Base-by-base conservation (phyloP, 2,329 filamentous ascomycete genomes). In the Westerdykella ornata region DNA sequence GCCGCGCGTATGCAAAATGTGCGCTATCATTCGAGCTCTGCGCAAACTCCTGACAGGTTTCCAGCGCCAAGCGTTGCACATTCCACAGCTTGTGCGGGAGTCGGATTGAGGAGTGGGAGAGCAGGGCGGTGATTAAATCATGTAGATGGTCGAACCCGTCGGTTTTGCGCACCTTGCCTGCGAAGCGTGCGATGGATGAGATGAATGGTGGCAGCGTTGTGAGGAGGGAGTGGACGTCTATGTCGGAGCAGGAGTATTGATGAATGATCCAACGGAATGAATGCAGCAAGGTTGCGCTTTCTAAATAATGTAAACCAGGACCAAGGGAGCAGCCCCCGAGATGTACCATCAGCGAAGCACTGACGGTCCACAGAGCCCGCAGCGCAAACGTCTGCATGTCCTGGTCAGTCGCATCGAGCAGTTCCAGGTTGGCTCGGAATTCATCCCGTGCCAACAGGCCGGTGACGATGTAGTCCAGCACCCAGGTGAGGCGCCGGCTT, bases 1-100 rank as follows among this genome's bases (percentile, higher is more conserved):
- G 47, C 15, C 51, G 46, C 6, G 57, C 54, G 41, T 58, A 66
- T 3, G 48, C 44, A 30, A 60, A 48, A 35, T 64, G 60, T 22
- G 57, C 41, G 3, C 48, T 35, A 11, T 54, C 49, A 14, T 56
- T 54, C 1, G 53, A 59, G 26, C 47, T 42, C 11, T 65, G 53
- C 3, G 65, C 63, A 36, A 66, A 68, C n/a, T 66, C 61, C 30
- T 61, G 49, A 2, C 55, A 57, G 4, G 62, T 57, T 29, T 67
- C 62, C 3, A 68, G 45, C 5, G 63, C 66, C 3, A 68, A 44
- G 7, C 62, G 56, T 34, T 64, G 62, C 34, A 67, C 29, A 11
- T 60, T 64, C 58, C 62, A 65, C 11, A 54, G 47, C 38, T 57
- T 59, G 29, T 64, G 60, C 1, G 59, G 54, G 9, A 60, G 37